Conservation (phyloP, 345 rosid species). For the Eucalyptus virginea region DNA sequence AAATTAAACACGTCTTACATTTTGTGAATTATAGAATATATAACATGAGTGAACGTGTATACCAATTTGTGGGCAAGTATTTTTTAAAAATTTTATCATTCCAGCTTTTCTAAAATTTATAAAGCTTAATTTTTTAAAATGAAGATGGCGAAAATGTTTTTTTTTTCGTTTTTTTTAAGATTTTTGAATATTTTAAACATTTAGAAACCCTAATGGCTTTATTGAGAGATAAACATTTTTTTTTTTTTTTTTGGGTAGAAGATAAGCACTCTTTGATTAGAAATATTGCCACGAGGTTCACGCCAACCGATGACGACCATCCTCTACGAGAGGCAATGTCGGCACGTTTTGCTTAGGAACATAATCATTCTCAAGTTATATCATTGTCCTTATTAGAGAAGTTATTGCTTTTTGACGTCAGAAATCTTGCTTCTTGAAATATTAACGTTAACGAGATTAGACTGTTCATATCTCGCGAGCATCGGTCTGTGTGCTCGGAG, state of each 20-base stretch:
- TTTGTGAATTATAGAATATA: too few species aligned
- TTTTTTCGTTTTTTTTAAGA: too few species aligned
- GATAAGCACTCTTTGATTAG: neutral
- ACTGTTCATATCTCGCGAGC: neutral
- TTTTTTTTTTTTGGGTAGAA: too few species aligned
- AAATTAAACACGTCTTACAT: too few species aligned
- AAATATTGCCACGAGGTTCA: neutral
- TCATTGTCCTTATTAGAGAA: neutral
- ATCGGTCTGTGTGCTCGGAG: neutral
- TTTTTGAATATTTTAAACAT: too few species aligned
- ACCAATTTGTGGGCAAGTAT: too few species aligned
- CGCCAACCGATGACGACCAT: neutral
- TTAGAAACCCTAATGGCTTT: neutral
- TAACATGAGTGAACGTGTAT: too few species aligned
- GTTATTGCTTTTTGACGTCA: neutral
- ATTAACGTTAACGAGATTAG: too few species aligned
- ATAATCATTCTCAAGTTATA: neutral
- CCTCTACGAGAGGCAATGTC: neutral
- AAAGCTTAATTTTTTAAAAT: too few species aligned
- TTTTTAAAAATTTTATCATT: too few species aligned
- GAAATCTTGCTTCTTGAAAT: neutral
- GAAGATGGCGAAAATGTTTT: too few species aligned
- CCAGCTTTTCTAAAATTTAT: too few species aligned
- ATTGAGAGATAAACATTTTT: neutral
- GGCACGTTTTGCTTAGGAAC: neutral